Percentiles rank a stretch among this genome's conserved stretches.
phyloP scores from a whole-genome alignment of 306 rosid species.

The Hippophae rhamnoides region DNA sequence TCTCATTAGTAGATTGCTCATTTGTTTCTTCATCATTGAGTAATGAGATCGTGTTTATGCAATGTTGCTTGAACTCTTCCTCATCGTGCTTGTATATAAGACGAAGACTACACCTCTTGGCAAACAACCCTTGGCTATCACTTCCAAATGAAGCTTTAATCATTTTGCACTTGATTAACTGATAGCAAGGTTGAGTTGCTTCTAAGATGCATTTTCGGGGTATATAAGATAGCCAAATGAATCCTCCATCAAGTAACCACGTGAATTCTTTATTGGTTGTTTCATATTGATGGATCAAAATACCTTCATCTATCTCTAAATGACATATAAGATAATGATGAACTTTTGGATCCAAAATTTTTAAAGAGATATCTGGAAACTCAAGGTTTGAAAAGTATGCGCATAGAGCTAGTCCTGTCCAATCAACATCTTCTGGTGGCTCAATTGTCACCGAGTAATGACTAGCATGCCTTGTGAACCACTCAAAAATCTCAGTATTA shows the following conservation, averaged over 20 bases:
- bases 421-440: background rate
- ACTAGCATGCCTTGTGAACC: background rate
- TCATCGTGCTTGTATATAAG: background rate
- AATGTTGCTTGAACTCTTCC: background rate
- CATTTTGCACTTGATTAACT: background rate
- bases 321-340: slow-evolving; percentile 12
- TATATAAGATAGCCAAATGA: slow-evolving; percentile 7
- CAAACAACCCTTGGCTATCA: background rate
- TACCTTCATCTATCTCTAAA: slow-evolving; percentile 7
- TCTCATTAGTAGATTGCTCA: too few relatives aligned
- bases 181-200: background rate
- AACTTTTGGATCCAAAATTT: background rate
- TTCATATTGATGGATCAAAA: background rate
- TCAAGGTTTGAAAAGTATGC: slow-evolving; percentile 8
- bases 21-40: background rate
- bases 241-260: background rate
- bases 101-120: background rate
- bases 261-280: background rate
- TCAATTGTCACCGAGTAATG: background rate
- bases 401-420: slow-evolving; percentile 20
- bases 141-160: slow-evolving; percentile 7
- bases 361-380: slow-evolving; percentile 3
- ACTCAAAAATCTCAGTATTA: background rate
- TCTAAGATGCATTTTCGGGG: slow-evolving; percentile 1
- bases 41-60: background rate